Conservation (phyloP, 78 protist species). For the Capsaspora owczarzaki region DNA sequence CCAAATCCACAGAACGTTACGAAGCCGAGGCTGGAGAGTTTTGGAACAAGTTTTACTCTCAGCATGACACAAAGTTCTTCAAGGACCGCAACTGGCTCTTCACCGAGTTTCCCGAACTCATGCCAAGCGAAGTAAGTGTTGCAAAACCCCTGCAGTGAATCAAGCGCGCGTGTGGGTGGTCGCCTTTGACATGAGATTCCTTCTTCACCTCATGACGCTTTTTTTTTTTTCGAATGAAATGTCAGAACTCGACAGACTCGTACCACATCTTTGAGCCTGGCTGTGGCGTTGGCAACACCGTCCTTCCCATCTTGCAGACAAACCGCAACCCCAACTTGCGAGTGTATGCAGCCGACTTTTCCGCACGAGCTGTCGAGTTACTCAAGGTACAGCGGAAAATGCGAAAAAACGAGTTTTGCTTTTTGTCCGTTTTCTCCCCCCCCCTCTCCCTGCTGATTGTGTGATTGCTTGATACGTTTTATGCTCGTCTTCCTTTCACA, state of each 20-base stretch:
- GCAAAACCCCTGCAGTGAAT: not conserved
- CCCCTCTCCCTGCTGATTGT: no score
- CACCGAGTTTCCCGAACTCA: constrained; percentile 30
- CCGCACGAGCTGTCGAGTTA: not conserved
- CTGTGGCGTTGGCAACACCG: constrained; percentile 48
- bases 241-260: no score
- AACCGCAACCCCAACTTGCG: not conserved
- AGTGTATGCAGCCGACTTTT: constrained; percentile 18
- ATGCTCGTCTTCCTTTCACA: no score
- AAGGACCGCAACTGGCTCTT: constrained; percentile 48
- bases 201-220: no score
- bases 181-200: no score
- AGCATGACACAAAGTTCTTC: constrained; percentile 28
- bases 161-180: no score
- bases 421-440: no score
- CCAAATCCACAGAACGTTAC: constrained; percentile 3
- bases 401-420: no score
- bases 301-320: constrained; percentile 16
- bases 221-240: no score
- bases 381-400: not conserved
- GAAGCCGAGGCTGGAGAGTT: constrained; percentile 12
- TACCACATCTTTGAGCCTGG: constrained; percentile 27
- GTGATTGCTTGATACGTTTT: no score
- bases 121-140: not conserved
- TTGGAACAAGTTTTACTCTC: constrained; percentile 41